These are phyloP conservation scores for Cyberlindnera petersonii DNA, from an alignment of 805 yeast genomes.

Conservation along the genomic window DNA sequence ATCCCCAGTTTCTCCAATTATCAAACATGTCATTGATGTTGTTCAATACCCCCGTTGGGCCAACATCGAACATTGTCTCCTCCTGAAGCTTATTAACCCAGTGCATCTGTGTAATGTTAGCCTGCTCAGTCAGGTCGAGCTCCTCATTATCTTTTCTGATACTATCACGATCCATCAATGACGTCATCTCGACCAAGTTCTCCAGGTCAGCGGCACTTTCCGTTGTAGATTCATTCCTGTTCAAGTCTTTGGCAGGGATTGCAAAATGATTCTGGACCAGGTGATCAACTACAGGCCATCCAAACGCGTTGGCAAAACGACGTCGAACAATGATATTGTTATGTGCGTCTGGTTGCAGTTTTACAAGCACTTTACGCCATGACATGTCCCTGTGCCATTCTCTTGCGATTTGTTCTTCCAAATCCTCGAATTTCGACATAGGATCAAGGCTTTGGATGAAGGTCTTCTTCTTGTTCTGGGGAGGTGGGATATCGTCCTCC, in stretches of 20 bases:
- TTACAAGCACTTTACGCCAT: constrained; percentile 71
- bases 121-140: constrained; percentile 17
- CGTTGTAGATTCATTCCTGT: too few relatives aligned
- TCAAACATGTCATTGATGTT: constrained; percentile 60
- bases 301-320: constrained; percentile 73
- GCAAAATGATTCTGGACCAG: constrained; percentile 58
- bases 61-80: constrained; percentile 43
- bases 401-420: constrained; percentile 67
- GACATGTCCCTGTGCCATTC: constrained; percentile 64
- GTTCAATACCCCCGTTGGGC: constrained; percentile 68
- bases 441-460: constrained; percentile 32
- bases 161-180: constrained; percentile 14
- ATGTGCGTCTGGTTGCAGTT: constrained; percentile 70
- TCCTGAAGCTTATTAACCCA: constrained; percentile 48
- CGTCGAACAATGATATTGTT: constrained; percentile 71
- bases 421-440: constrained; percentile 37
- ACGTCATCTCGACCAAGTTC: constrained; percentile 8
- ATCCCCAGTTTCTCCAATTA: constrained; percentile 34
- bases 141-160: constrained; percentile 13
- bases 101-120: constrained; percentile 19
- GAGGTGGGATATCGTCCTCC: constrained; percentile 44
- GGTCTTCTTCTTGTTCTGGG: constrained; percentile 17
- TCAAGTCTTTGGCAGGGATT: not conserved
- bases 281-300: constrained; percentile 80
- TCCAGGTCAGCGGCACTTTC: constrained; percentile 12